Evolutionary conservation across 116 monocot genomes (phyloP).

Genomic region (Dioscorea cayenensis): DNA sequence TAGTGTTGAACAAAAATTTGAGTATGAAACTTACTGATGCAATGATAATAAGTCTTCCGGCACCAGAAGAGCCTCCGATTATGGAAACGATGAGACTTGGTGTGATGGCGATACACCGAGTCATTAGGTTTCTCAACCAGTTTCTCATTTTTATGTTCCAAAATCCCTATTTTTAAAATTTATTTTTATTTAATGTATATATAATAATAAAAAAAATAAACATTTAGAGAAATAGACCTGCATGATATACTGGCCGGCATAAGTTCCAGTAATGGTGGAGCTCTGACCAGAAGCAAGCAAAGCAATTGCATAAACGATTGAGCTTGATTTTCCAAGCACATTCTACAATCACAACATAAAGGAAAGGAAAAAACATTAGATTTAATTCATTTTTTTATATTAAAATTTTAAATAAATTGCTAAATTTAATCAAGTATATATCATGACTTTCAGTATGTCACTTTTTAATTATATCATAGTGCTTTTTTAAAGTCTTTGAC

Average conservation of each 20-base stretch:
- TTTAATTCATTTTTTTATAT: neutral
- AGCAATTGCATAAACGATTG: slow-evolving; percentile 29
- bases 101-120: slow-evolving; percentile 41
- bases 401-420: too few species aligned
- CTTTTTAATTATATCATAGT: too few species aligned
- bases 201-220: too few species aligned
- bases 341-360: slow-evolving; percentile 6
- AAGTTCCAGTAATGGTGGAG: slow-evolving; percentile 9
- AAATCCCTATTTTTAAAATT: slow-evolving; percentile 21
- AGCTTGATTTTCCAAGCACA: slow-evolving; percentile 31
- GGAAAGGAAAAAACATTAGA: neutral
- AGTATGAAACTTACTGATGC: slow-evolving; percentile 25
- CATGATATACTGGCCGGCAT: slow-evolving; percentile 8
- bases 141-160: slow-evolving; percentile 25
- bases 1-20: neutral
- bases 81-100: slow-evolving; percentile 47
- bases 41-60: slow-evolving; percentile 48
- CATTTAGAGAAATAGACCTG: slow-evolving; percentile 1
- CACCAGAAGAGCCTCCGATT: slow-evolving; percentile 44
- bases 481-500: too few species aligned
- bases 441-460: too few species aligned
- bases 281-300: slow-evolving; percentile 18
- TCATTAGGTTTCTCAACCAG: slow-evolving; percentile 53
- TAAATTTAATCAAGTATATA: too few species aligned
- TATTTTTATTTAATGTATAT: neutral